Conservation (phyloP, 2,329 filamentous ascomycete genomes). For the Corinectria fuckeliana region DNA sequence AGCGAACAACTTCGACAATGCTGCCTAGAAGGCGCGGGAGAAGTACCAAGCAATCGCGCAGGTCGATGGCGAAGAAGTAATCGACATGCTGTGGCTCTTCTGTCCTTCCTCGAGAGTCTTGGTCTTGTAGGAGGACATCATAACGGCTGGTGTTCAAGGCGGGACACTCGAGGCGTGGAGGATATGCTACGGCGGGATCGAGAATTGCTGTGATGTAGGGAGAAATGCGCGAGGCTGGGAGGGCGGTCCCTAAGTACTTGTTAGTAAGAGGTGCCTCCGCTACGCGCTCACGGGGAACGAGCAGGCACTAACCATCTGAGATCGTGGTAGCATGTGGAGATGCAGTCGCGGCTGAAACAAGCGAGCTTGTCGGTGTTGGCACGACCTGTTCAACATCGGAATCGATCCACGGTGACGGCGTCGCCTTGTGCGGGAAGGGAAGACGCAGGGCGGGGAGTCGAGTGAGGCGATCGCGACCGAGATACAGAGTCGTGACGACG, state of each 20-base stretch:
- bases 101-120: not conserved
- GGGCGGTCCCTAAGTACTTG: slow-evolving; percentile 44
- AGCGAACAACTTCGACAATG: slow-evolving; percentile 55
- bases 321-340: slow-evolving; percentile 2
- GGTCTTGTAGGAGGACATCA: slow-evolving; percentile 18
- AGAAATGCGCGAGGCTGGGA: slow-evolving; percentile 25
- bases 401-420: not conserved
- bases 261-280: not conserved
- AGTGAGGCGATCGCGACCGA: slow-evolving; percentile 24
- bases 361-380: not conserved
- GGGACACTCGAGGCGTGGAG: slow-evolving; percentile 42
- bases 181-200: slow-evolving; percentile 27
- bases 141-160: slow-evolving; percentile 29
- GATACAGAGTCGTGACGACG: slow-evolving; percentile 24
- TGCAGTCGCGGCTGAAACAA: not conserved
- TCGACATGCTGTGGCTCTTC: slow-evolving; percentile 19
- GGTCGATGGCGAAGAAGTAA: slow-evolving; percentile 61
- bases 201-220: slow-evolving; percentile 41
- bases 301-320: slow-evolving; percentile 9
- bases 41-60: slow-evolving; percentile 52
- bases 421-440: slow-evolving; percentile 1
- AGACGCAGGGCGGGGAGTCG: slow-evolving; percentile 11
- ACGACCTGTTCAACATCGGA: not conserved
- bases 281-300: fast-evolving
- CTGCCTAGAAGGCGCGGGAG: slow-evolving; percentile 60